Percentiles rank a stretch among this genome's conserved stretches.
phyloP scores from a whole-genome alignment of 495 filamentous ascomycete species.

The Massariosphaeria phaeospora region DNA sequence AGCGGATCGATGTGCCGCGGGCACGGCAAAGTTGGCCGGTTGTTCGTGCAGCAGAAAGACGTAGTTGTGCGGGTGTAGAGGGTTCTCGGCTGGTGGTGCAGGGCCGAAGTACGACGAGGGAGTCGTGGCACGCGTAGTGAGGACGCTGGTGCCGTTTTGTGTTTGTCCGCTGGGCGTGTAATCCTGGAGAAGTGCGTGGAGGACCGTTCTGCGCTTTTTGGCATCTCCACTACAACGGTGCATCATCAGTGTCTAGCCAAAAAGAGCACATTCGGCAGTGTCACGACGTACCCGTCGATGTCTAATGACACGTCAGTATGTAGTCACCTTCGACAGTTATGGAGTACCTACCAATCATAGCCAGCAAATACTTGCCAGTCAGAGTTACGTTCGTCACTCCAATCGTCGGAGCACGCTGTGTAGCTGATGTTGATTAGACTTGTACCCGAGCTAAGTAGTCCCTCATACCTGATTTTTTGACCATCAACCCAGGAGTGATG shows the following conservation, averaged over 20 bases:
- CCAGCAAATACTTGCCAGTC: slow-evolving; percentile 44
- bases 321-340: not conserved
- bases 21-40: slow-evolving; percentile 42
- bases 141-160: slow-evolving; percentile 38
- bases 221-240: not conserved
- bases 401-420: slow-evolving; percentile 42
- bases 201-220: slow-evolving; percentile 37
- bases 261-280: too few species aligned
- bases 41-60: slow-evolving; percentile 44
- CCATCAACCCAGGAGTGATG: slow-evolving; percentile 40
- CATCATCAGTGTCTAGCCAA: not conserved
- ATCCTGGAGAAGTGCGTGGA: slow-evolving; percentile 47
- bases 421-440: slow-evolving; percentile 20
- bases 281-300: slow-evolving; percentile 6
- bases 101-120: slow-evolving; percentile 45
- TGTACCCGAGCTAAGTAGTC: not conserved
- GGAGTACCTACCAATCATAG: slow-evolving; percentile 44
- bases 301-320: not conserved
- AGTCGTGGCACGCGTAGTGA: slow-evolving; percentile 40
- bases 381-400: slow-evolving; percentile 40
- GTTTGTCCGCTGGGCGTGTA: slow-evolving; percentile 40
- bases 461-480: slow-evolving; percentile 39
- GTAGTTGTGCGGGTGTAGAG: slow-evolving; percentile 47
- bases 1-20: slow-evolving; percentile 23
- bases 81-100: slow-evolving; percentile 44